Evolutionary conservation across 495 filamentous ascomycete genomes (phyloP), one percentile per base, ranked within the genome.

Genomic region (Tuber melanosporum): DNA sequence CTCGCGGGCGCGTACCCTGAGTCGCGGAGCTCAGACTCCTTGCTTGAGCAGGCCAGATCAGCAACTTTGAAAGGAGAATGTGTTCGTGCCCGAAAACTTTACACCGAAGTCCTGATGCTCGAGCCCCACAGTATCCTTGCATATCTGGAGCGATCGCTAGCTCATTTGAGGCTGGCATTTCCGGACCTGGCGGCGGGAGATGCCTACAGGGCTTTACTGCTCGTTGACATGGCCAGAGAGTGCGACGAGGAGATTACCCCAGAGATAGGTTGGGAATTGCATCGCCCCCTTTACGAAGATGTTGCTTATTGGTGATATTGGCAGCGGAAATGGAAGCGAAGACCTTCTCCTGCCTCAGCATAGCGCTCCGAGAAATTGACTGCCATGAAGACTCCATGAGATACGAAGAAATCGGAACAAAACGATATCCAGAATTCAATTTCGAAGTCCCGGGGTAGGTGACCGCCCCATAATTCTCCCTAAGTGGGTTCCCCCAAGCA

Each of bases 181-280:
- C 93, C 93, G 3, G 95, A 99, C 84, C 88, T 99, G 22, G 93
- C 93, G 5, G 91, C 92, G 42, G 93, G 93, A 62, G 95, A 97
- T 84, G 92, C 93, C 2, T 98, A 99, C 84, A 91, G 92, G 66
- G 93, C 94, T 2, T 88, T 99, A 3, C 89, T 97, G 17, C 86
- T 98, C 66, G 86, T 91, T 32, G 95, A 99, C 80, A 93, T 95
- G 74, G 88, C 94, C 41, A 83, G 87, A 74, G 91, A 71, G 44
- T 73, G 82, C 71, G 73, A 80, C 14, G 71, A 76, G 39, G 70
- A 76, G 10, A 47, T 57, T 19, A 72, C 73, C 71, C 74, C 83
- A 82, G 75, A 72, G 72, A 75, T 76, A 52, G 78, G 78, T 80
- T 80, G 43, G 71, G 75, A 62, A 80, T 77, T 71, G 79, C 78